Percentiles rank a stretch among this genome's conserved stretches.
Evolutionary conservation across 768 basidiomycete species (phyloP).

Genomic region (Dioszegia aurantiaca): DNA sequence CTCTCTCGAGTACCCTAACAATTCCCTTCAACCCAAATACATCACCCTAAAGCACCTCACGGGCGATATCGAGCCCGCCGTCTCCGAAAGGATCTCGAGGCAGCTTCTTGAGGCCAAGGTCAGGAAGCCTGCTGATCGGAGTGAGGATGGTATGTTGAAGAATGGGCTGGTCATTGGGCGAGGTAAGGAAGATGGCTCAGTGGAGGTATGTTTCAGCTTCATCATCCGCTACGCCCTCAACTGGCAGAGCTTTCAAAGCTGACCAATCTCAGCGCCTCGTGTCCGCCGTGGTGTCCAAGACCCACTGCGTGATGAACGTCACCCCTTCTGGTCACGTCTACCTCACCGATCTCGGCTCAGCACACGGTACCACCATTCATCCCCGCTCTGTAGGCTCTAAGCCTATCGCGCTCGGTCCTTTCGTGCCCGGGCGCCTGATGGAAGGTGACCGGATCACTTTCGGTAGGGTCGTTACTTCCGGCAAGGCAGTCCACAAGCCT

Average conservation of each 20-base stretch:
- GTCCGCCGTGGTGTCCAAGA: constrained; percentile 25
- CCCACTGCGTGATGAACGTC: constrained; percentile 23
- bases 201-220: background rate
- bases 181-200: background rate
- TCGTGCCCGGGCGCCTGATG: constrained; percentile 20
- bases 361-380: constrained; percentile 27
- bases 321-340: constrained; percentile 24
- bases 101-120: background rate
- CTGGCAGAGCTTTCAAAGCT: too few species aligned
- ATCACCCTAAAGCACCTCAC: too few species aligned
- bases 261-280: background rate
- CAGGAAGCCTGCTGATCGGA: background rate
- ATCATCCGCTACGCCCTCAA: too few species aligned
- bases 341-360: constrained; percentile 30
- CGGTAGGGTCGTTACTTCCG: constrained; percentile 15
- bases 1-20: too few species aligned
- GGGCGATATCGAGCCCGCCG: background rate
- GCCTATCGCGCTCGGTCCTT: background rate
- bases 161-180: constrained; percentile 1
- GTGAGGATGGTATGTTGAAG: background rate
- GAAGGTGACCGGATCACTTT: constrained; percentile 23
- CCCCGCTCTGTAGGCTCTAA: background rate
- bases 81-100: background rate
- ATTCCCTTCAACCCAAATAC: too few species aligned
- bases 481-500: constrained; percentile 6